Evolutionary conservation across 768 basidiomycete genomes (phyloP).

Genomic region (Collybia nuda): DNA sequence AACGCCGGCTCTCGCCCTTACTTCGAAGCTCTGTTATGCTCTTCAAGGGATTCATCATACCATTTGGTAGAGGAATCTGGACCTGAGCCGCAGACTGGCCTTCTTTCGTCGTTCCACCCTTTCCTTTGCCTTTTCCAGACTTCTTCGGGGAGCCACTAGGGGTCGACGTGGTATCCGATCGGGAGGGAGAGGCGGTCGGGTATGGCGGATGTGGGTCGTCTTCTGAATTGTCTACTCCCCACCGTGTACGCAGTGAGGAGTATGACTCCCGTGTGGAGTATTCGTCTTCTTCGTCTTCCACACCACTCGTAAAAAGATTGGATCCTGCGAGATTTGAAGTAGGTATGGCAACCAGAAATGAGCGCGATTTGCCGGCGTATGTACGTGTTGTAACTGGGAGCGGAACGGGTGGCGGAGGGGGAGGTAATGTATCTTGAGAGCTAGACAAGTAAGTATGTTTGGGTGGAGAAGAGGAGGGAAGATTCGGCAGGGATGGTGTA

Average conservation of each 20-base stretch:
- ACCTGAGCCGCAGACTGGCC: constrained; percentile 11
- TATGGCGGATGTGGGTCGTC: constrained; percentile 54
- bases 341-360: constrained; percentile 70
- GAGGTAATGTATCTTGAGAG: constrained; percentile 21
- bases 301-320: constrained; percentile 4
- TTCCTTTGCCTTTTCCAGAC: constrained; percentile 34
- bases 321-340: constrained; percentile 23
- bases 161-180: constrained; percentile 29
- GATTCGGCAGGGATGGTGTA: constrained; percentile 36
- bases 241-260: constrained; percentile 67
- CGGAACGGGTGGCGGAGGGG: constrained; percentile 23
- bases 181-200: constrained; percentile 26
- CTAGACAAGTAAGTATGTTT: constrained; percentile 20
- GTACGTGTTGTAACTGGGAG: constrained; percentile 50
- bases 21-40: constrained; percentile 80
- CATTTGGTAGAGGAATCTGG: constrained; percentile 36
- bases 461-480: constrained; percentile 29
- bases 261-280: constrained; percentile 72
- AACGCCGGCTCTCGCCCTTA: constrained; percentile 78
- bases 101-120: constrained; percentile 23
- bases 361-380: constrained; percentile 78
- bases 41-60: constrained; percentile 73
- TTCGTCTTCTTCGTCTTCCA: constrained; percentile 44
- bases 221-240: constrained; percentile 81
- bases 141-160: constrained; percentile 37